A percentile compares a stretch with the other conserved stretches of the same genome.
These are phyloP conservation scores for Cantharellus cinnabarinus DNA, from an alignment of 768 basidiomycete species.

Conservation along the genomic window DNA sequence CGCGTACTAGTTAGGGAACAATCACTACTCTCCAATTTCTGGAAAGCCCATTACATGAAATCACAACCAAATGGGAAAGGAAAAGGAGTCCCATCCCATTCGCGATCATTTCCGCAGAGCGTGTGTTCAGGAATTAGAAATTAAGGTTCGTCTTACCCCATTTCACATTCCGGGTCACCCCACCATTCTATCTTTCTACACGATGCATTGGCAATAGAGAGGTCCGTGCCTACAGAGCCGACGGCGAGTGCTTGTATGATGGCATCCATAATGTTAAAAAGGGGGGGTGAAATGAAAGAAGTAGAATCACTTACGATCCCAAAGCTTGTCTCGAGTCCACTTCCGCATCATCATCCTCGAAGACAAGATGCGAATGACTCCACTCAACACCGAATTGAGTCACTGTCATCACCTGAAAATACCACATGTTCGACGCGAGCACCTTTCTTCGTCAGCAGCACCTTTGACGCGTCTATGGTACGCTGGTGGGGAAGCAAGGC, in stretches of 20 bases:
- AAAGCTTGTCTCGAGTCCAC: neutral
- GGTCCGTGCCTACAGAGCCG: slow-evolving; percentile 8
- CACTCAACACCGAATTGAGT: neutral
- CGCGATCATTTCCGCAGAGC: too few relatives aligned
- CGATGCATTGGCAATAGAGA: slow-evolving; percentile 3
- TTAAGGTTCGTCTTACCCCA: neutral
- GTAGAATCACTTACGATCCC: slow-evolving; percentile 1
- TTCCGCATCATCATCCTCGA: slow-evolving; percentile 2
- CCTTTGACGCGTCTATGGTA: neutral
- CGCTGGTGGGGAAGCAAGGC: neutral
- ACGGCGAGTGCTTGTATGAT: slow-evolving; percentile 1
- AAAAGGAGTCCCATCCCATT: too few relatives aligned
- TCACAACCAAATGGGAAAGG: too few relatives aligned
- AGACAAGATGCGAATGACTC: neutral
- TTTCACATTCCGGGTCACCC: slow-evolving; percentile 3
- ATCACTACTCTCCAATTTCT: too few relatives aligned
- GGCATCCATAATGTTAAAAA: slow-evolving; percentile 2
- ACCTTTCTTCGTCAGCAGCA: neutral
- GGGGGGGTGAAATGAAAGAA: neutral
- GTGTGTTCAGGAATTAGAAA: too few relatives aligned
- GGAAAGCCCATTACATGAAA: too few relatives aligned
- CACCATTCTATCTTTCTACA: slow-evolving; percentile 8
- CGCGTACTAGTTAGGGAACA: too few relatives aligned
- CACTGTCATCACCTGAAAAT: slow-evolving; percentile 8
- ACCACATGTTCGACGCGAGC: slow-evolving; percentile 1